These are phyloP conservation scores for Acacia acuminata DNA, from an alignment of 306 rosid species.

Conservation along the genomic window DNA sequence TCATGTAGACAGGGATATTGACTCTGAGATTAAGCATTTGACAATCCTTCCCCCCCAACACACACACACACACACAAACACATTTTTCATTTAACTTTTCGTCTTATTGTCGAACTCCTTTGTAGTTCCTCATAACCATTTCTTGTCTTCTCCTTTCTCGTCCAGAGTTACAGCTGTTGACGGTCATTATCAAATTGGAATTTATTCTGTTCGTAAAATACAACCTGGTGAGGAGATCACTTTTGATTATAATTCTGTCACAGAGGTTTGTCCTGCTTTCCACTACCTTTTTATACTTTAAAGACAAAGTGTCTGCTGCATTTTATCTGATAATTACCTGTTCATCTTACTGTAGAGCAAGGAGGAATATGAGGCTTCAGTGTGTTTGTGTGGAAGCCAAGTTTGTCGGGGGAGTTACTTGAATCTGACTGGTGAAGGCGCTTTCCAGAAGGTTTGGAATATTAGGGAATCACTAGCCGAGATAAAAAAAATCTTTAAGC, in stretches of 20 bases:
- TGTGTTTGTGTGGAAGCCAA: conserved; percentile 99
- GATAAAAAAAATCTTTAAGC: not conserved
- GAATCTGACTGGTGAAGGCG: conserved; percentile 97
- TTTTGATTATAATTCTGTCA: conserved; percentile 95
- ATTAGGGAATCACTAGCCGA: not conserved
- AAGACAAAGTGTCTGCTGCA: not conserved
- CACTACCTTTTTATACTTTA: conserved; percentile 2
- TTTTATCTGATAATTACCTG: conserved; percentile 31
- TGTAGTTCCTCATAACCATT: not conserved
- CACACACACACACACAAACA: too few relatives aligned
- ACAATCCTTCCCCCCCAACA: not conserved
- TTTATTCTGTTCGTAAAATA: conserved; percentile 81
- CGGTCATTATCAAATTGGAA: conserved; percentile 97
- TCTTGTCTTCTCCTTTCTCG: conserved; percentile 9
- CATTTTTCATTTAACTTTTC: too few relatives aligned
- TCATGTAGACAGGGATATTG: not conserved
- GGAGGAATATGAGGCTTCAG: conserved; percentile 98
- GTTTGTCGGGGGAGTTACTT: conserved; percentile 98
- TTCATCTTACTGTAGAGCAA: conserved; percentile 67
- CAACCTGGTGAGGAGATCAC: conserved; percentile 94
- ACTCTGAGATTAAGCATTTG: conserved; percentile 8
- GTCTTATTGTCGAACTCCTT: not conserved
- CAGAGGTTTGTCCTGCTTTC: conserved; percentile 76
- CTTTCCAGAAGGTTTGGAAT: conserved; percentile 73
- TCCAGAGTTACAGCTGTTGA: conserved; percentile 95